Evolutionary conservation across 1,284 basidiomycete species (phyloP), one percentile per base, ranked within the genome.

Genomic region (Naganishia sp.): DNA sequence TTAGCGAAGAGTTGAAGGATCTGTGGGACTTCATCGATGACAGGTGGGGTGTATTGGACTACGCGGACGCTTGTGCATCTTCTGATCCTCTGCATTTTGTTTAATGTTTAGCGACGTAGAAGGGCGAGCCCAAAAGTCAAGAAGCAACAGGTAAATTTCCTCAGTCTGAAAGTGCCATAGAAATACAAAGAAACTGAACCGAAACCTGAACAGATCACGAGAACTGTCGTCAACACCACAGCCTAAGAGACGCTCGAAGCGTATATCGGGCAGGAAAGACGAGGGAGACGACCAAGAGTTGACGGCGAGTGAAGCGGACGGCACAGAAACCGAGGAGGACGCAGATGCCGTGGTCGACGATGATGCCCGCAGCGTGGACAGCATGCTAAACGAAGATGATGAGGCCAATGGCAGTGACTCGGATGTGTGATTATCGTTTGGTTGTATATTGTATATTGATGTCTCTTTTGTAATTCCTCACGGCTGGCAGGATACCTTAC

Each of bases 1-100:
- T 72, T 21, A 60, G 67, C 17, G 73, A 71, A 54, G 71, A 67
- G 13, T 66, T 75, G 11, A 51, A 66, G 39, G 73, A 74, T 32
- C 53, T 78, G n/a, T 75, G 74, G 52, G 75, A 69, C 0, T 73
- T 77, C 62, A 76, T 79, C 39, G 79, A 79, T 66, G 77, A 75
- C 56, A 73, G 77, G 77, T 79, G 58, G 73, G 78, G 10, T 11
- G 4, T 2, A 4, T 9, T 1, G 9, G 31, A 6, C 15, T 5
- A 32, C 21, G 55, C n/a, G 28, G 13, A 31, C 42, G 35, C 11
- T 11, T 15, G 25, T 47, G 39, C 7, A 50, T 28, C 28, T 28
- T 28, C 28, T 28, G 3, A 28, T 28, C 5, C 3, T 28, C 28
- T 28, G 28, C n/a, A 25, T 31, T 46, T 63, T 47, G 49, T 43